Conservation (phyloP, 2,329 filamentous ascomycete genomes). For the Didymella exigua region DNA sequence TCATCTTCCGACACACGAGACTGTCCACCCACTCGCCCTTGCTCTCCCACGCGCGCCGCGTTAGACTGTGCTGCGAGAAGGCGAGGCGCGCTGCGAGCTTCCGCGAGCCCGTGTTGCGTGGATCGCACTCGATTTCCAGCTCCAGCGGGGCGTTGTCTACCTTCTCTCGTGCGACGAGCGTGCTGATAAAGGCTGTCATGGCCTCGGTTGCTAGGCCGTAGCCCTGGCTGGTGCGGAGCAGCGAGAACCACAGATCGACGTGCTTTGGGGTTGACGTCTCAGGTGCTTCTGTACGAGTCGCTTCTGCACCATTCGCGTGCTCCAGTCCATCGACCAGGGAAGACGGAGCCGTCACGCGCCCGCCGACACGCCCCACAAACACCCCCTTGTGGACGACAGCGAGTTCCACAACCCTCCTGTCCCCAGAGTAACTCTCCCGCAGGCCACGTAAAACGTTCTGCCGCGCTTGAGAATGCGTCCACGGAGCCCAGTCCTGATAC, state of each 20-base stretch:
- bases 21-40: slow-evolving; percentile 45
- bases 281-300: too few relatives aligned
- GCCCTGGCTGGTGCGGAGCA: slow-evolving; percentile 32
- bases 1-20: slow-evolving; percentile 33
- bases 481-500: slow-evolving; percentile 36
- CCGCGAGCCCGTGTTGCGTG: slow-evolving; percentile 38
- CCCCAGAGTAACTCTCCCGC: slow-evolving; percentile 16
- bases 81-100: slow-evolving; percentile 40
- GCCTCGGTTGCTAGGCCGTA: slow-evolving; percentile 42
- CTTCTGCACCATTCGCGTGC: too few relatives aligned
- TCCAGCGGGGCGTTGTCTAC: slow-evolving; percentile 16
- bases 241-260: slow-evolving; percentile 40
- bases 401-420: slow-evolving; percentile 36
- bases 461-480: slow-evolving; percentile 29
- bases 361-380: slow-evolving; percentile 42
- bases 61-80: slow-evolving; percentile 34
- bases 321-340: too few relatives aligned
- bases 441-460: slow-evolving; percentile 29
- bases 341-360: slow-evolving; percentile 1
- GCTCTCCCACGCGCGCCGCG: slow-evolving; percentile 34
- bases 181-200: slow-evolving; percentile 32
- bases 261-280: too few relatives aligned
- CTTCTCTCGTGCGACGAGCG: slow-evolving; percentile 19
- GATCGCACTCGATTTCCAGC: slow-evolving; percentile 46
- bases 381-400: slow-evolving; percentile 28